Percentiles rank a stretch among this genome's conserved stretches.
phyloP scores from a whole-genome alignment of 2,329 filamentous ascomycete species.

The Aphanocladium album region DNA sequence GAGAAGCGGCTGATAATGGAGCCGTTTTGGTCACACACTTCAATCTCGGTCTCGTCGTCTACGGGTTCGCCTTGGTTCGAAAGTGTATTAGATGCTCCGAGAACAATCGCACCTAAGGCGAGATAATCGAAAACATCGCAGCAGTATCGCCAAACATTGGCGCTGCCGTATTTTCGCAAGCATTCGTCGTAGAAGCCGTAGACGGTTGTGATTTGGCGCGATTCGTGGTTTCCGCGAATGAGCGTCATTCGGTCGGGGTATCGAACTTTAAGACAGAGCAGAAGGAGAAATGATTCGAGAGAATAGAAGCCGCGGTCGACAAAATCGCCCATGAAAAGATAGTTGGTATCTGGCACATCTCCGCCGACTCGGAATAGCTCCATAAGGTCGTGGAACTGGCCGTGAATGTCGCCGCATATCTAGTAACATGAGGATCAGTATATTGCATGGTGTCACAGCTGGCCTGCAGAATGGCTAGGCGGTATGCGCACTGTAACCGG shows the following conservation, averaged over 20 bases:
- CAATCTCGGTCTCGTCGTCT: slow-evolving; percentile 80
- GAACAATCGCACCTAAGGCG: slow-evolving; percentile 79
- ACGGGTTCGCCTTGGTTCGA: slow-evolving; percentile 41
- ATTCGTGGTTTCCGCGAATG: slow-evolving; percentile 93
- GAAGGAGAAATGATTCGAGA: slow-evolving; percentile 90
- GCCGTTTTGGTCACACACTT: slow-evolving; percentile 82
- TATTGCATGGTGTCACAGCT: neutral
- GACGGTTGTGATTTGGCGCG: slow-evolving; percentile 91
- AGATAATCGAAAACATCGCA: slow-evolving; percentile 98
- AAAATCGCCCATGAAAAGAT: slow-evolving; percentile 98
- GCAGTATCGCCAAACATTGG: slow-evolving; percentile 95
- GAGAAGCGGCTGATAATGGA: slow-evolving; percentile 71
- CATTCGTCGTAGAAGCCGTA: slow-evolving; percentile 99
- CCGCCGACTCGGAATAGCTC: slow-evolving; percentile 91
- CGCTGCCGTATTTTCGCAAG: slow-evolving; percentile 89
- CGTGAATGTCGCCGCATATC: slow-evolving; percentile 97
- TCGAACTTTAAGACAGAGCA: slow-evolving; percentile 92
- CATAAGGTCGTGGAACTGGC: slow-evolving; percentile 96
- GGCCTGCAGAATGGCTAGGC: neutral
- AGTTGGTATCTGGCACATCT: slow-evolving; percentile 92
- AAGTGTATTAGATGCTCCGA: slow-evolving; percentile 73
- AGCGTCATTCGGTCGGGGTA: slow-evolving; percentile 97
- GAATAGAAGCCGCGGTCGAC: slow-evolving; percentile 98
- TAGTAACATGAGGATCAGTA: slow-evolving; percentile 25
- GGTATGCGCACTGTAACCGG: slow-evolving; percentile 72